Evolutionary conservation across 78 protist species (phyloP).

Genomic region (Dictyostelium purpureum): DNA sequence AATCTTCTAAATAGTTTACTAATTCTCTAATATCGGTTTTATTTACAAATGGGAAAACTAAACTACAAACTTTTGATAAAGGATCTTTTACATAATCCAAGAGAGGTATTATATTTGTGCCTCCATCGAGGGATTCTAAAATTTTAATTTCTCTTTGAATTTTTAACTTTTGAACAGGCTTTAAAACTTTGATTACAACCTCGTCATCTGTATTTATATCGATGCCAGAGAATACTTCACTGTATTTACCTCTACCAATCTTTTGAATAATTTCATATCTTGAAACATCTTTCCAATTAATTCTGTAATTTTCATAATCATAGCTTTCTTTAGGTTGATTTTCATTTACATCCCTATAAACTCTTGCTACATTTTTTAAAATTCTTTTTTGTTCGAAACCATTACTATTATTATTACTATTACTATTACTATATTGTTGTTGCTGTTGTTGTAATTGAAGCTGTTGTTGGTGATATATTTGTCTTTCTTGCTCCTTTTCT

Average conservation of each 20-base stretch:
- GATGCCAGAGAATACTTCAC: conserved; percentile 99
- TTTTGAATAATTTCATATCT: conserved; percentile 95
- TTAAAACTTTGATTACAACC: conserved; percentile 90
- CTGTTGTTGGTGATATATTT: neutral
- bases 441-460: neutral
- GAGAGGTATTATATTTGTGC: conserved; percentile 96
- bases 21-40: conserved; percentile 94
- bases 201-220: conserved; percentile 43
- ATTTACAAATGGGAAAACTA: conserved; percentile 97
- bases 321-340: conserved; percentile 61
- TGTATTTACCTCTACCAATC: conserved; percentile 99
- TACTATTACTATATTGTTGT: neutral
- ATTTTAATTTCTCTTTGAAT: conserved; percentile 97
- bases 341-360: conserved; percentile 53
- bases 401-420: neutral
- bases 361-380: conserved; percentile 56
- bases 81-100: conserved; percentile 97
- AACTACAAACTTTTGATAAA: conserved; percentile 91
- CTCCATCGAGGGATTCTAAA: conserved; percentile 92
- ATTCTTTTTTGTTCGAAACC: neutral
- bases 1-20: conserved; percentile 93
- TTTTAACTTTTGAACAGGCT: conserved; percentile 93
- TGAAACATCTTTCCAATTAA: conserved; percentile 82
- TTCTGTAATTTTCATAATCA: conserved; percentile 56
- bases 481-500: neutral